A percentile compares a stretch with the other conserved stretches of the same genome.
Evolutionary conservation across 2,329 filamentous ascomycete genomes (phyloP).

Genomic region (Alternaria panax): DNA sequence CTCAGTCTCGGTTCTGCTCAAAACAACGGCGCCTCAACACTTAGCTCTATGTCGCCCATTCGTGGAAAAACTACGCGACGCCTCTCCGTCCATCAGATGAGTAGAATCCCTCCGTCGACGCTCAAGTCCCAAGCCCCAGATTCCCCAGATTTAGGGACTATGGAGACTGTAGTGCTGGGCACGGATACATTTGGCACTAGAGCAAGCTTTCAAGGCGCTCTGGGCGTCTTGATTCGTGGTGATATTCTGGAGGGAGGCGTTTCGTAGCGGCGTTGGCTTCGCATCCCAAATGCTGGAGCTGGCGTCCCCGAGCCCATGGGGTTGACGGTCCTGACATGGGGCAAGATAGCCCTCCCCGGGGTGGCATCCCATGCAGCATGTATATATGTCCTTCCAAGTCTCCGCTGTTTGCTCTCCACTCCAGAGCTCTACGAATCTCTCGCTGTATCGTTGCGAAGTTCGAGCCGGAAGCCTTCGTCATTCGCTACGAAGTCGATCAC

Average conservation of each 20-base stretch:
- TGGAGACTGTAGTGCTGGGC: constrained; percentile 6
- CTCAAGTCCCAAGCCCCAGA: constrained; percentile 36
- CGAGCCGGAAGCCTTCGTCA: constrained; percentile 11
- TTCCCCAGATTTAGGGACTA: constrained; percentile 21
- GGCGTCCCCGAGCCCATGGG: constrained; percentile 33
- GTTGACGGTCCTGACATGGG: constrained; percentile 22
- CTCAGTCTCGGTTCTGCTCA: constrained; percentile 19
- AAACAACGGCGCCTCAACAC: constrained; percentile 15
- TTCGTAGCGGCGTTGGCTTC: constrained; percentile 4
- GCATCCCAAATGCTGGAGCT: constrained; percentile 25
- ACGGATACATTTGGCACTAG: constrained; percentile 19
- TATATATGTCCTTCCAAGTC: constrained; percentile 27
- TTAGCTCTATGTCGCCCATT: constrained; percentile 26
- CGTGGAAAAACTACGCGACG: constrained; percentile 35
- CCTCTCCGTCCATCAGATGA: constrained; percentile 23
- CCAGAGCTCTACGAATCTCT: constrained; percentile 19
- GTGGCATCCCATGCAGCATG: constrained; percentile 25
- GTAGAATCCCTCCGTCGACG: constrained; percentile 18
- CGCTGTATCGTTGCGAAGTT: constrained; percentile 28
- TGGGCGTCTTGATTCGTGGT: constrained; percentile 43
- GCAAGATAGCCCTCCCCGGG: constrained; percentile 17
- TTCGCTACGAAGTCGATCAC: background rate
- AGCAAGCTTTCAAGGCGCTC: constrained; percentile 29
- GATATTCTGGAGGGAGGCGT: constrained; percentile 27
- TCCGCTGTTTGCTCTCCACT: constrained; percentile 15